phyloP scores from a whole-genome alignment of 768 basidiomycete species.

The Cyclocybe aegerita region DNA sequence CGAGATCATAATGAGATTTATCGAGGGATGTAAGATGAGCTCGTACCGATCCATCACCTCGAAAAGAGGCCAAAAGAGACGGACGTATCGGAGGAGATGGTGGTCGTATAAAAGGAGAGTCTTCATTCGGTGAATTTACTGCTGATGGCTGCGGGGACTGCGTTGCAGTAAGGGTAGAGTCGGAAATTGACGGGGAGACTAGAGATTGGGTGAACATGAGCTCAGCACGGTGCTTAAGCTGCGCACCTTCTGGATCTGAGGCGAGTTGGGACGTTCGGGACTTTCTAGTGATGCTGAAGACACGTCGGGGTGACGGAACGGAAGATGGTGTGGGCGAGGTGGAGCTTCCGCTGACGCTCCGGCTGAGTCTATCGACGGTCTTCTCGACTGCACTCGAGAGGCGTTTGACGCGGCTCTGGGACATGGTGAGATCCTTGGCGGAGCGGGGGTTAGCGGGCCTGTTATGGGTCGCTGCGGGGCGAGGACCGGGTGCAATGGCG shows the following conservation, averaged over 20 bases:
- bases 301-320: slow-evolving; percentile 42
- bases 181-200: slow-evolving; percentile 18
- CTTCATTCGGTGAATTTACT: slow-evolving; percentile 24
- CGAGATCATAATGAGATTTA: slow-evolving; percentile 10
- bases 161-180: slow-evolving; percentile 29
- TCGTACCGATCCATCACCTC: slow-evolving; percentile 67
- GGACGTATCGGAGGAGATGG: slow-evolving; percentile 63
- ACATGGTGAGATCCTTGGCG: slow-evolving; percentile 23
- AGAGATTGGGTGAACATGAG: slow-evolving; percentile 8
- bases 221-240: not conserved
- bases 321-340: slow-evolving; percentile 29
- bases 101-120: slow-evolving; percentile 67
- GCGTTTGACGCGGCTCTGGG: slow-evolving; percentile 51
- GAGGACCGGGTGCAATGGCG: slow-evolving; percentile 26
- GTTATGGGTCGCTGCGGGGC: slow-evolving; percentile 17
- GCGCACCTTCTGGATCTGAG: slow-evolving; percentile 30
- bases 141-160: slow-evolving; percentile 25
- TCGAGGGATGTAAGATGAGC: slow-evolving; percentile 4
- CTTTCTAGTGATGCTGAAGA: slow-evolving; percentile 57
- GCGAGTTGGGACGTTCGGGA: slow-evolving; percentile 44
- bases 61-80: slow-evolving; percentile 47
- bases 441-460: slow-evolving; percentile 24
- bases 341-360: slow-evolving; percentile 48
- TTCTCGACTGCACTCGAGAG: slow-evolving; percentile 48
- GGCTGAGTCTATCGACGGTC: slow-evolving; percentile 66